Evolutionary conservation across 768 basidiomycete species (phyloP).

Genomic region (Suillus fuscotomentosus): DNA sequence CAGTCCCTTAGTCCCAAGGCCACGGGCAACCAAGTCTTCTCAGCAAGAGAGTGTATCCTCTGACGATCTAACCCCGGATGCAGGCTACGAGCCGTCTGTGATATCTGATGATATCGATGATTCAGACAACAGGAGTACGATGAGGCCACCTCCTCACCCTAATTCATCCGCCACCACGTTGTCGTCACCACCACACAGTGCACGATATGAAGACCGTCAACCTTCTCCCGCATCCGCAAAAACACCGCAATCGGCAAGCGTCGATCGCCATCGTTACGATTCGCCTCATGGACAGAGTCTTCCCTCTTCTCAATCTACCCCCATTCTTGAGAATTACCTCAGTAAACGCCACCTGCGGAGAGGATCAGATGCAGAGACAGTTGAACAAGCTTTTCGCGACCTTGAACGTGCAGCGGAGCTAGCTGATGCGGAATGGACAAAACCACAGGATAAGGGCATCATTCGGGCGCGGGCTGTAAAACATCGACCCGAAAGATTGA

Average conservation of each 20-base stretch:
- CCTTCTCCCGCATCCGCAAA: slow-evolving; percentile 33
- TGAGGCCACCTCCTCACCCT: slow-evolving; percentile 39
- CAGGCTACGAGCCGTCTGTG: slow-evolving; percentile 66
- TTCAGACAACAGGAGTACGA: slow-evolving; percentile 47
- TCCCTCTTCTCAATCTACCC: slow-evolving; percentile 26
- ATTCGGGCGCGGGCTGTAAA: neutral
- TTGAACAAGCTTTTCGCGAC: slow-evolving; percentile 23
- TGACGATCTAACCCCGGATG: slow-evolving; percentile 46
- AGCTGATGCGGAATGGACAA: slow-evolving; percentile 18
- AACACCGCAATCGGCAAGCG: slow-evolving; percentile 19
- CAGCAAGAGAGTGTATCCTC: slow-evolving; percentile 74
- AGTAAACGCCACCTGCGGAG: slow-evolving; percentile 26
- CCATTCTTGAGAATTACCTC: slow-evolving; percentile 31
- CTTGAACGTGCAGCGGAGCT: slow-evolving; percentile 20
- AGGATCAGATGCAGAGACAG: slow-evolving; percentile 25
- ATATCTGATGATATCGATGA: slow-evolving; percentile 59
- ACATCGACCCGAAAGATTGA: neutral
- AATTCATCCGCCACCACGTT: slow-evolving; percentile 28
- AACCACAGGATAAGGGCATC: neutral
- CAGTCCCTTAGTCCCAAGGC: slow-evolving; percentile 50
- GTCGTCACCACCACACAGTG: slow-evolving; percentile 40
- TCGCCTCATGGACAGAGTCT: slow-evolving; percentile 16
- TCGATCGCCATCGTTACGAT: slow-evolving; percentile 28
- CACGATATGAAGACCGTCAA: slow-evolving; percentile 39
- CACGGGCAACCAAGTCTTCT: slow-evolving; percentile 47